These are phyloP conservation scores for Chlamydomonas incerta DNA, from an alignment of 139 green algal species.

Conservation along the genomic window DNA sequence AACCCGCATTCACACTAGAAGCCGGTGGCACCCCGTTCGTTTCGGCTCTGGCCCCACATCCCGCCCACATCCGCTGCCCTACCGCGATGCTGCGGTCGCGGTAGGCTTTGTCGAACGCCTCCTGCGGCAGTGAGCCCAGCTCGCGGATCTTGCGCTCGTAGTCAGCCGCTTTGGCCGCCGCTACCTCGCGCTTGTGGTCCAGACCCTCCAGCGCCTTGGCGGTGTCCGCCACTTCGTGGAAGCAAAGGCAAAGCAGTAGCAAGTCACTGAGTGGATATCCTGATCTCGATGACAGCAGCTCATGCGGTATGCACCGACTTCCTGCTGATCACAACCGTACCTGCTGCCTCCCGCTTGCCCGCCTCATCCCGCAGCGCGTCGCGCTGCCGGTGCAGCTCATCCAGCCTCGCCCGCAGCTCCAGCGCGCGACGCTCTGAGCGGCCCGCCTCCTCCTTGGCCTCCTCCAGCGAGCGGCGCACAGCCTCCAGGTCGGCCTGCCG, in stretches of 20 bases:
- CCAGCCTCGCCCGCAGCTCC: conserved; percentile 42
- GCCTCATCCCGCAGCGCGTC: conserved; percentile 48
- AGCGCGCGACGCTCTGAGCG: conserved; percentile 38
- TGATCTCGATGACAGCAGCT: no score
- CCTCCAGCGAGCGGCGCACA: conserved; percentile 66
- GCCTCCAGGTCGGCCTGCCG: conserved; percentile 39
- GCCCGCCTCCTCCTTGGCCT: conserved; percentile 24
- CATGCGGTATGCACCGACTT: no score
- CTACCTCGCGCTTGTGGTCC: conserved; percentile 56
- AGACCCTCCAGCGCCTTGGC: conserved; percentile 72
- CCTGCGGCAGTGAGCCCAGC: conserved; percentile 89
- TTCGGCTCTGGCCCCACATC: no score
- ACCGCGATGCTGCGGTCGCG: conserved; percentile 65
- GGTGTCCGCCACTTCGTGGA: conserved; percentile 46
- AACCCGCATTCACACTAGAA: no score
- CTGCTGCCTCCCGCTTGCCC: conserved; percentile 35
- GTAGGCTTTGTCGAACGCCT: conserved; percentile 87
- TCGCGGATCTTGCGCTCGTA: conserved; percentile 89
- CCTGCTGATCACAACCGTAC: no score
- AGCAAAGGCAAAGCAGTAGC: not conserved
- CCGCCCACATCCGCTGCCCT: no score
- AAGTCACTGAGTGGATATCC: not conserved
- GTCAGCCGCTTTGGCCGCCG: conserved; percentile 73
- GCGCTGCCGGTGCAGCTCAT: not conserved
- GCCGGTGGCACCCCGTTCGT: no score